These are phyloP conservation scores for Macrolepiota fuliginosa DNA, from an alignment of 768 basidiomycete genomes.

Conservation along the genomic window DNA sequence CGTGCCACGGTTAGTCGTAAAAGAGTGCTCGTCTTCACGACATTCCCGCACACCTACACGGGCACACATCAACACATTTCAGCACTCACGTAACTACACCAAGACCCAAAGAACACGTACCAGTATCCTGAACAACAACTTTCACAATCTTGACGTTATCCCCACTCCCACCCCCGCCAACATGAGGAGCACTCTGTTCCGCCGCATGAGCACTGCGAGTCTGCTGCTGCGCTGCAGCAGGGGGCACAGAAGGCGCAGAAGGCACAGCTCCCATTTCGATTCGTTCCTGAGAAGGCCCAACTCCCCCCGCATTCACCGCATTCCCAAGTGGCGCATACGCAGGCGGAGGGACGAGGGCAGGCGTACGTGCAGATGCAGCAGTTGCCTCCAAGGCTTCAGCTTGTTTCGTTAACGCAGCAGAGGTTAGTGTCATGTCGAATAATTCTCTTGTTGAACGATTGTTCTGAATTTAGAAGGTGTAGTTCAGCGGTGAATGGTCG, in stretches of 20 bases:
- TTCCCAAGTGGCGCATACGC: not conserved
- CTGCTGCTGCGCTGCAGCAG: not conserved
- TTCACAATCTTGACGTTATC: too few relatives aligned
- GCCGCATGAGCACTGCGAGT: not conserved
- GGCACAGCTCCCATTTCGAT: too few relatives aligned
- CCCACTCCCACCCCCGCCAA: too few relatives aligned
- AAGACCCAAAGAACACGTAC: not conserved
- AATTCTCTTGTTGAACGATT: too few relatives aligned
- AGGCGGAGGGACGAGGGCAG: not conserved
- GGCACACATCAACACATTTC: not conserved
- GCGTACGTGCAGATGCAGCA: not conserved
- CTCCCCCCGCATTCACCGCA: too few relatives aligned
- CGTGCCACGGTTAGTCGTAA: not conserved
- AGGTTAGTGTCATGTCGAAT: not conserved
- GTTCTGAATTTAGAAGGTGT: too few relatives aligned
- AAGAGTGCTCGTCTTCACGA: too few relatives aligned
- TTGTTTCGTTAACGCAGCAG: not conserved
- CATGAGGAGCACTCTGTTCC: not conserved
- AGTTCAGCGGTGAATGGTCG: too few relatives aligned
- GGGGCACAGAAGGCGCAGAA: too few relatives aligned
- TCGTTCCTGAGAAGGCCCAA: too few relatives aligned
- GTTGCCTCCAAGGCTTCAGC: too few relatives aligned
- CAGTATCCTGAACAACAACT: not conserved
- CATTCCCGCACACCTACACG: not conserved
- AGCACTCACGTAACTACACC: not conserved